These are phyloP conservation scores for Physaria fendleri DNA, from an alignment of 345 rosid species.

Conservation along the genomic window DNA sequence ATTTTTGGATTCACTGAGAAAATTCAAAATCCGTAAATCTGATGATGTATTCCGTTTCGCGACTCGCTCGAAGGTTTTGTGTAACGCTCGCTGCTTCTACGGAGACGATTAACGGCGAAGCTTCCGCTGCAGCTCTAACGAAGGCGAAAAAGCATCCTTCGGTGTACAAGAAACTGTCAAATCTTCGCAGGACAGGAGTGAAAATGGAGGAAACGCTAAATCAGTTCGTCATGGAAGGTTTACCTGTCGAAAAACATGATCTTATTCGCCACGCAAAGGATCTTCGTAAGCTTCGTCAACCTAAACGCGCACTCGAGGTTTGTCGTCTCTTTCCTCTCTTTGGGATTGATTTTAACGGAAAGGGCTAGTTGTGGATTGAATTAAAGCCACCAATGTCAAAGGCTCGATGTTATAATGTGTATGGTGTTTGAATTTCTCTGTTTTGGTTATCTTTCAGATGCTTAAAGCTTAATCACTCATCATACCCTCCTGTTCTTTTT, in stretches of 20 bases:
- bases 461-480: not conserved
- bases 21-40: not conserved
- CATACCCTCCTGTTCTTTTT: not conserved
- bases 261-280: conserved; percentile 40
- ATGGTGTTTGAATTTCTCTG: not conserved
- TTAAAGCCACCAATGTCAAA: not conserved
- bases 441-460: not conserved
- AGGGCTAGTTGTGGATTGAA: not conserved
- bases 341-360: not conserved
- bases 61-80: conserved; percentile 22
- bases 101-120: conserved; percentile 7
- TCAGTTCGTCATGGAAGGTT: conserved; percentile 49
- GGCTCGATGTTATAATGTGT: not conserved
- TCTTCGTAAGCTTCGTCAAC: conserved; percentile 53
- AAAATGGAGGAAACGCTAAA: conserved; percentile 48
- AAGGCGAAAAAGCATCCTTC: conserved; percentile 1
- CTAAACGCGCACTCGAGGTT: conserved; percentile 62
- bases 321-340: not conserved
- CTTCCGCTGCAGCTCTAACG: conserved; percentile 1
- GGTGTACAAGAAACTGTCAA: conserved; percentile 50
- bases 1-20: not conserved
- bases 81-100: conserved; percentile 13
- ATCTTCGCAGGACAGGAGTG: conserved; percentile 38
- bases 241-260: conserved; percentile 25
- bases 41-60: conserved; percentile 7